Percentiles rank a stretch among this genome's conserved stretches.
Conservation (phyloP, 129 eudicot species). For the Artemisia tridentata region DNA sequence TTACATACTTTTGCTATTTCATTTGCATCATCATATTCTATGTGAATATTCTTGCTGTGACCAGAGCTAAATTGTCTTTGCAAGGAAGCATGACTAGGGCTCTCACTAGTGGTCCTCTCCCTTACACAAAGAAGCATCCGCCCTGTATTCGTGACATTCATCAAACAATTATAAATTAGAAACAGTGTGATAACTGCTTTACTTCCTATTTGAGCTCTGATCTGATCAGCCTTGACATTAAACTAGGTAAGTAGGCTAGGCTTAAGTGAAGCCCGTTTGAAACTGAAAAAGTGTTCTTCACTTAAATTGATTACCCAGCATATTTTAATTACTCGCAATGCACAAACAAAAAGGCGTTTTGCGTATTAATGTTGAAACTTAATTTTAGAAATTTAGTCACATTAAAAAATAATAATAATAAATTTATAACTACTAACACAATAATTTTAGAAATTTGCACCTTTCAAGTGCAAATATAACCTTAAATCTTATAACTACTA, state of each 20-base stretch:
- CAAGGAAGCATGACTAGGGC: constrained; percentile 80
- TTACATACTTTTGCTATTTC: too few relatives aligned
- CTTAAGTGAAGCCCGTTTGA: too few relatives aligned
- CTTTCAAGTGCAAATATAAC: too few relatives aligned
- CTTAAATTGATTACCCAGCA: not conserved
- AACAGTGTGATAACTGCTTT: not conserved
- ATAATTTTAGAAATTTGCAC: too few relatives aligned
- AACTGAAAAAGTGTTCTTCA: not conserved
- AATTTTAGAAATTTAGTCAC: too few relatives aligned
- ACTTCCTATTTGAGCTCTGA: not conserved
- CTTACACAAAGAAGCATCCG: constrained; percentile 99
- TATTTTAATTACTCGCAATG: not conserved
- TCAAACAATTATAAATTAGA: constrained; percentile 17
- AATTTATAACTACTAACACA: too few relatives aligned
- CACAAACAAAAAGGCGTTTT: not conserved
- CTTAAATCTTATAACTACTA: too few relatives aligned
- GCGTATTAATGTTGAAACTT: not conserved
- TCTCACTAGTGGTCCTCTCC: constrained; percentile 72
- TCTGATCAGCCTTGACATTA: not conserved
- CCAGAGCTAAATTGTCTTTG: constrained; percentile 96
- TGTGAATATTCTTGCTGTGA: constrained; percentile 75
- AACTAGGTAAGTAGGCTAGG: not conserved
- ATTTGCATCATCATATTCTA: constrained; percentile 78
- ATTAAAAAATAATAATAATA: too few relatives aligned
- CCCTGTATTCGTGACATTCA: constrained; percentile 47